Evolutionary conservation across 257 asterid species (phyloP).

Genomic region (Linderniella brevidens): DNA sequence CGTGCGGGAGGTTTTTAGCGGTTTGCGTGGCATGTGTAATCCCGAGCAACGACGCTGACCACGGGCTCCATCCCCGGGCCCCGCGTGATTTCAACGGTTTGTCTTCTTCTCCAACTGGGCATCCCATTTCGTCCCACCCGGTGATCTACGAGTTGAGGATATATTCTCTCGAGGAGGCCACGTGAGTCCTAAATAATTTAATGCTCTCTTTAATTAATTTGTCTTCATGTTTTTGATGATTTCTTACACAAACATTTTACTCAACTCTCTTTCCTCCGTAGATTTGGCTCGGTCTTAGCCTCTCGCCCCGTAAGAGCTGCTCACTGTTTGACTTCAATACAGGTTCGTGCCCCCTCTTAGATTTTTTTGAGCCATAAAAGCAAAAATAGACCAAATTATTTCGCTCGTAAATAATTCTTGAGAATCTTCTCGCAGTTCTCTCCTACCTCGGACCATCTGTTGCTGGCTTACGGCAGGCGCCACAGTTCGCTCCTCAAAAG

Average conservation of each 20-base stretch:
- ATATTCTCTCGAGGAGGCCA: conserved; percentile 89
- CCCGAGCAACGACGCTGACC: conserved; percentile 61
- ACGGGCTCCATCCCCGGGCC: conserved; percentile 49
- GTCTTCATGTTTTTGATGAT: conserved; percentile 8
- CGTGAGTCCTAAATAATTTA: conserved; percentile 27
- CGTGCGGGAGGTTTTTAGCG: conserved; percentile 91
- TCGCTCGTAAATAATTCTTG: too few species aligned
- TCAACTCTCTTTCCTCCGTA: conserved; percentile 19
- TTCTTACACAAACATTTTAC: not conserved
- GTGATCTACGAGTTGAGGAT: conserved; percentile 84
- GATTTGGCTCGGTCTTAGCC: conserved; percentile 72
- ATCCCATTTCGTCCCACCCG: conserved; percentile 78
- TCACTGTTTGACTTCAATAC: conserved; percentile 96
- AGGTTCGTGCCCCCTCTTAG: conserved; percentile 24
- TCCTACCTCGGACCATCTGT: conserved; percentile 86
- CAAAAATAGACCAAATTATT: too few species aligned
- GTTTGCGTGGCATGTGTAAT: conserved; percentile 92
- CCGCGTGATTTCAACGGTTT: conserved; percentile 52
- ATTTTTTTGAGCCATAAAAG: too few species aligned
- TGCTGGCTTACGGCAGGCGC: conserved; percentile 94
- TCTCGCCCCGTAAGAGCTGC: conserved; percentile 98
- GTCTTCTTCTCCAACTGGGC: conserved; percentile 93
- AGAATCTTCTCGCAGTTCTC: conserved; percentile 47
- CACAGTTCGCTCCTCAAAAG: conserved; percentile 87
- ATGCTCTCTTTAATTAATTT: not conserved